phyloP scores from a whole-genome alignment of 1,284 basidiomycete species.

The Vanrija sp. region DNA sequence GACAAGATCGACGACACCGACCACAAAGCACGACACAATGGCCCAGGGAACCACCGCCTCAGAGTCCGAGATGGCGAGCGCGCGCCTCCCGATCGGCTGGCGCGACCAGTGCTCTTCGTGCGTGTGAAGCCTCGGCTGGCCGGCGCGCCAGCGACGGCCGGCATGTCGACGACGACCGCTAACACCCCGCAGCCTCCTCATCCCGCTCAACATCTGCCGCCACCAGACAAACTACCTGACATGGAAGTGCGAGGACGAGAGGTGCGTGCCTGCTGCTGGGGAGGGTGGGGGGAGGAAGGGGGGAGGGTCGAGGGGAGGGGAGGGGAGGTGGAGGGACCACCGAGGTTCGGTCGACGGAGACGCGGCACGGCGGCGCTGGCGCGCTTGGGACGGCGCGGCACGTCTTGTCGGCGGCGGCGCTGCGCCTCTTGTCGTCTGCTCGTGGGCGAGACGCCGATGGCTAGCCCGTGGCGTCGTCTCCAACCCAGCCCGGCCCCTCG shows the following conservation, averaged over 20 bases:
- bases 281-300: not conserved
- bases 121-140: constrained; percentile 42
- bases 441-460: too few relatives aligned
- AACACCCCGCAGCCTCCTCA: constrained; percentile 61
- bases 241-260: constrained; percentile 78
- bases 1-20: not conserved
- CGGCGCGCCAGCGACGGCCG: not conserved
- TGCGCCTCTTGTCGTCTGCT: too few relatives aligned
- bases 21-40: constrained; percentile 51
- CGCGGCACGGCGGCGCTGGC: too few relatives aligned
- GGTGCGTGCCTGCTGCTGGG: constrained; percentile 35
- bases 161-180: not conserved
- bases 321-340: not conserved
- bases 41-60: constrained; percentile 71
- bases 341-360: too few relatives aligned
- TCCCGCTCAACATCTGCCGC: constrained; percentile 79
- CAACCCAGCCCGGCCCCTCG: too few relatives aligned
- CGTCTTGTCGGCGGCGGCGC: too few relatives aligned
- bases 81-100: constrained; percentile 74
- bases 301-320: not conserved
- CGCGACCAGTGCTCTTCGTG: constrained; percentile 89
- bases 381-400: too few relatives aligned
- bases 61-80: constrained; percentile 72
- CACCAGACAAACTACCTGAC: constrained; percentile 67
- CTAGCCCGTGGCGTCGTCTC: too few relatives aligned